Evolutionary conservation across 2,329 filamentous ascomycete species (phyloP).

Genomic region (Sarocladiaceae sp.): DNA sequence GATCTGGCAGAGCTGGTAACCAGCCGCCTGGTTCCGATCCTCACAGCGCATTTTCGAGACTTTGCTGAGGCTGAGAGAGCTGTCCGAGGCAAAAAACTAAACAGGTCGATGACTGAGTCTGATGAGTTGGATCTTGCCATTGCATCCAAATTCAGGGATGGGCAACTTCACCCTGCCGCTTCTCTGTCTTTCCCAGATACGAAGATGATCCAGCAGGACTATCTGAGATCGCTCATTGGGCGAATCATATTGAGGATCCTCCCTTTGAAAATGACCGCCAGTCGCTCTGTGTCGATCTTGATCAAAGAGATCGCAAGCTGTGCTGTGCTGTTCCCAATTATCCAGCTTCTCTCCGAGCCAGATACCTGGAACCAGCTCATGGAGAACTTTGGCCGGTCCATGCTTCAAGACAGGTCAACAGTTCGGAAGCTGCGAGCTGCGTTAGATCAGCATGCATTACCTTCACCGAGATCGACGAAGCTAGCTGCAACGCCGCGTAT

Average conservation of each 20-base stretch:
- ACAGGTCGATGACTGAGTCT: conserved; percentile 86
- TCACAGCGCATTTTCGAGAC: conserved; percentile 83
- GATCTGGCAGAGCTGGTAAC: conserved; percentile 82
- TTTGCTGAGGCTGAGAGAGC: conserved; percentile 85
- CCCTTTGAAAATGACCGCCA: conserved; percentile 66
- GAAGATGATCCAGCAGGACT: conserved; percentile 79
- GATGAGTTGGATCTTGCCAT: conserved; percentile 94
- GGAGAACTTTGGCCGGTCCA: conserved; percentile 78
- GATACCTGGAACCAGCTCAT: conserved; percentile 98
- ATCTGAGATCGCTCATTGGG: conserved; percentile 70
- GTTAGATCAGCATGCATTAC: conserved; percentile 86
- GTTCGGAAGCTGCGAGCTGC: conserved; percentile 87
- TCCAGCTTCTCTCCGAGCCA: conserved; percentile 77
- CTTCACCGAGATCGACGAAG: conserved; percentile 60
- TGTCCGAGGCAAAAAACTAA: conserved; percentile 81
- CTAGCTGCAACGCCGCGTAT: conserved; percentile 71
- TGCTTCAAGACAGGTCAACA: conserved; percentile 92
- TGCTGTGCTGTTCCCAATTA: conserved; percentile 76
- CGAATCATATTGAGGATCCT: conserved; percentile 69
- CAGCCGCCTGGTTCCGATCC: conserved; percentile 74
- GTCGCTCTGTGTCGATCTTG: conserved; percentile 72
- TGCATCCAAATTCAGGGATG: conserved; percentile 86
- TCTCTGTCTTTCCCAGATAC: conserved; percentile 77
- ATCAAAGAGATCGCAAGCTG: conserved; percentile 89
- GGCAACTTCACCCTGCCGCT: conserved; percentile 80